Evolutionary conservation across 768 basidiomycete species (phyloP).

Genomic region (Russula virescens): DNA sequence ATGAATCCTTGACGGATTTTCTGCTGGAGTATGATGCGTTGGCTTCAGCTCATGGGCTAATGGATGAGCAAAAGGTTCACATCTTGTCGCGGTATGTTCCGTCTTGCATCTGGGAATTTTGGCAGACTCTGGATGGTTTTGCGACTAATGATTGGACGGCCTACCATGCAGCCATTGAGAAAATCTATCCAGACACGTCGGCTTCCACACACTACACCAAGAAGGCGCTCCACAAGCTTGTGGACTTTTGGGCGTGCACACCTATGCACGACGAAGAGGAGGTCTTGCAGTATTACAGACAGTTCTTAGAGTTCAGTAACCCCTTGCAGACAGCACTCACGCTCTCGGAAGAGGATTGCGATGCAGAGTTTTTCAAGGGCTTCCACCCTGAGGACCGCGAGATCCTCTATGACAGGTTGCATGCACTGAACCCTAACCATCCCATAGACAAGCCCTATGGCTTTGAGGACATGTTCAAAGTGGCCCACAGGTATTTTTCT

Average conservation of each 20-base stretch:
- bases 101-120: background rate
- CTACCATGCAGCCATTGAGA: background rate
- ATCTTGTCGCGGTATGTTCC: background rate
- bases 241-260: background rate
- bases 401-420: background rate
- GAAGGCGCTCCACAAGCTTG: background rate
- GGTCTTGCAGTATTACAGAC: background rate
- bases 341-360: background rate
- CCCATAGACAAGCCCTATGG: background rate
- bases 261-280: background rate
- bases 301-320: background rate
- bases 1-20: background rate
- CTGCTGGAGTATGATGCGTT: background rate
- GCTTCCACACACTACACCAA: background rate
- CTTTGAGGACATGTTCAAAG: background rate
- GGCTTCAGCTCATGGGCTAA: background rate
- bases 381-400: constrained; percentile 1
- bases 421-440: background rate
- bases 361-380: background rate
- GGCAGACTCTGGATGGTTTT: background rate
- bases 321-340: background rate
- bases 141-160: background rate
- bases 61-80: background rate
- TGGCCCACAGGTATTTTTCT: background rate
- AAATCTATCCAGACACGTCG: background rate